These are phyloP conservation scores for Sophora flavescens DNA, from an alignment of 306 rosid species.

Conservation along the genomic window DNA sequence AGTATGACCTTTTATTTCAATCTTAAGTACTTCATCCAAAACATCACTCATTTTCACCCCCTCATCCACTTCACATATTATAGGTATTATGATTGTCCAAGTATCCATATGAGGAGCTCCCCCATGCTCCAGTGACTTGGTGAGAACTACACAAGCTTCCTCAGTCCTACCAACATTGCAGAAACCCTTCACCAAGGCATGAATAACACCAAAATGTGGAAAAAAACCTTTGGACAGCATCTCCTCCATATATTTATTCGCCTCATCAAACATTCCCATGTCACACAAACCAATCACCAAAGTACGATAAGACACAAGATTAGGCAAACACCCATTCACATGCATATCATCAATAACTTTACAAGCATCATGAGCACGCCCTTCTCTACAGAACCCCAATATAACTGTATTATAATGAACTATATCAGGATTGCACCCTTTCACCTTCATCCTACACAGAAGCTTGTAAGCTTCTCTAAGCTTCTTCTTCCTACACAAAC, in stretches of 20 bases:
- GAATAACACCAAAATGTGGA: slow-evolving; percentile 74
- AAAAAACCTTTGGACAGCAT: slow-evolving; percentile 74
- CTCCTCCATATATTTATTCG: slow-evolving; percentile 58
- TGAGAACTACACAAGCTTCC: slow-evolving; percentile 72
- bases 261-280: slow-evolving; percentile 76
- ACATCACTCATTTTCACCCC: slow-evolving; percentile 44
- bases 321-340: slow-evolving; percentile 78
- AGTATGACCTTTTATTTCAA: slow-evolving; percentile 61
- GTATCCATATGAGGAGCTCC: slow-evolving; percentile 77
- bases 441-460: slow-evolving; percentile 95
- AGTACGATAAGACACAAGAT: slow-evolving; percentile 76
- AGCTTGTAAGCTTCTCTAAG: slow-evolving; percentile 90
- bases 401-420: slow-evolving; percentile 85
- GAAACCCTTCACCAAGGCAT: slow-evolving; percentile 69
- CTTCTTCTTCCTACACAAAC: slow-evolving; percentile 90
- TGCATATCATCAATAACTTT: slow-evolving; percentile 83
- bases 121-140: slow-evolving; percentile 58
- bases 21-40: slow-evolving; percentile 59
- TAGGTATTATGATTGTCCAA: slow-evolving; percentile 65
- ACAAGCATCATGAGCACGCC: slow-evolving; percentile 76
- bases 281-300: slow-evolving; percentile 72
- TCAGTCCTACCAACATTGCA: slow-evolving; percentile 76
- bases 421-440: slow-evolving; percentile 90
- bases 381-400: slow-evolving; percentile 82
- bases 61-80: slow-evolving; percentile 70